Percentiles rank a stretch among this genome's conserved stretches.
These are phyloP conservation scores for Globisporangium cystogenes DNA, from an alignment of 352 stramenopile species.

Conservation along the genomic window DNA sequence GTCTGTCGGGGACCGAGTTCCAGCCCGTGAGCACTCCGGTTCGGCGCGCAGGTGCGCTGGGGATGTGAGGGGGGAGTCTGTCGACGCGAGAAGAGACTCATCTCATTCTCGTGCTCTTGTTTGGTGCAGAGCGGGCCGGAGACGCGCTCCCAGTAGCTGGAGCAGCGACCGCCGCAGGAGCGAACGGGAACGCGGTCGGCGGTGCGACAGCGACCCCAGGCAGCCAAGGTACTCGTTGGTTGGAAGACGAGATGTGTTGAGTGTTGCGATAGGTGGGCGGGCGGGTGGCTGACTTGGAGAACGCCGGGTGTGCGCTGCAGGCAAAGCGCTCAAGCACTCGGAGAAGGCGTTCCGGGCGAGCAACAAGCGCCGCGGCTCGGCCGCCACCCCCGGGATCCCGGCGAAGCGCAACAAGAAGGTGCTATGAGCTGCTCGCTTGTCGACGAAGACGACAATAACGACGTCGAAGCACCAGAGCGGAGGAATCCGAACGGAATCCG, in stretches of 20 bases:
- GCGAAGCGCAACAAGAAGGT: conserved; percentile 64
- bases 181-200: not conserved
- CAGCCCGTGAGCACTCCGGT: conserved; percentile 34
- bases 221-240: conserved; percentile 34
- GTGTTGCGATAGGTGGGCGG: not conserved
- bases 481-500: too few species aligned
- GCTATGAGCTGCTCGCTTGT: too few species aligned
- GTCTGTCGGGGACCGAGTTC: conserved; percentile 46
- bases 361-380: conserved; percentile 34
- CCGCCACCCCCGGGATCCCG: conserved; percentile 18
- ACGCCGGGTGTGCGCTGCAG: conserved; percentile 11
- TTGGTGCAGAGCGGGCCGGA: conserved; percentile 27
- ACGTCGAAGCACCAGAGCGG: not conserved
- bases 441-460: conserved; percentile 9
- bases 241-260: not conserved
- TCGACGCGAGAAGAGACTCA: not conserved
- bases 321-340: conserved; percentile 47
- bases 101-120: not conserved
- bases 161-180: conserved; percentile 2
- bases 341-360: conserved; percentile 40
- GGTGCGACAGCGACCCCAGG: conserved; percentile 18
- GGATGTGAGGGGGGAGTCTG: not conserved
- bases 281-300: too few species aligned
- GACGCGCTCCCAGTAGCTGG: conserved; percentile 14
- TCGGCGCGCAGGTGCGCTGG: conserved; percentile 25